Evolutionary conservation across 2,329 filamentous ascomycete species (phyloP).

Genomic region (Parastagonospora avenae): DNA sequence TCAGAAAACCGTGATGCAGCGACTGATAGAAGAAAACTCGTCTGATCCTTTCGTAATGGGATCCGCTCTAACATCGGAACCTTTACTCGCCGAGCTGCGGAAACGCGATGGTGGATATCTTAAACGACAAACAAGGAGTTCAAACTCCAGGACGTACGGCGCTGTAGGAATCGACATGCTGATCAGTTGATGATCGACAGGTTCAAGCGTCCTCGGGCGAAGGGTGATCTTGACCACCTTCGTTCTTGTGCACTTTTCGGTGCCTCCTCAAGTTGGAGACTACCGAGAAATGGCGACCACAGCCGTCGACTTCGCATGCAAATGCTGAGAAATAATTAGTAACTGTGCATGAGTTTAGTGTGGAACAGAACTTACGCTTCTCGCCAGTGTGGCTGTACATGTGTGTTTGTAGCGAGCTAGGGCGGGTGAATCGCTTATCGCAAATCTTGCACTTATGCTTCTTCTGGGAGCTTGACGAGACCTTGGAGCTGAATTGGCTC

Average conservation of each 20-base stretch:
- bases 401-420: slow-evolving; percentile 92
- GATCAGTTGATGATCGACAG: slow-evolving; percentile 32
- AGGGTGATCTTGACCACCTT: slow-evolving; percentile 54
- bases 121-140: slow-evolving; percentile 33
- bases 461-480: slow-evolving; percentile 94
- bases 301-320: slow-evolving; percentile 91
- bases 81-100: slow-evolving; percentile 26
- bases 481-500: slow-evolving; percentile 96
- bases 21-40: slow-evolving; percentile 40
- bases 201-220: slow-evolving; percentile 54
- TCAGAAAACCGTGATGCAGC: slow-evolving; percentile 31
- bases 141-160: slow-evolving; percentile 12
- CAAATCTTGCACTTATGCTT: slow-evolving; percentile 99
- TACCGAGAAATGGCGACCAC: slow-evolving; percentile 94
- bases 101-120: slow-evolving; percentile 46
- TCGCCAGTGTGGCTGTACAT: slow-evolving; percentile 99
- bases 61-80: slow-evolving; percentile 30
- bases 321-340: slow-evolving; percentile 67
- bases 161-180: slow-evolving; percentile 14
- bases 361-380: slow-evolving; percentile 74
- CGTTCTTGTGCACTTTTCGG: slow-evolving; percentile 92
- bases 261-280: slow-evolving; percentile 94
- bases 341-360: too few relatives aligned
- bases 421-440: slow-evolving; percentile 94
- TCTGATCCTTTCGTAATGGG: slow-evolving; percentile 30